Conservation (phyloP, 441 rosid genomes). For the Croton laevigatus region DNA sequence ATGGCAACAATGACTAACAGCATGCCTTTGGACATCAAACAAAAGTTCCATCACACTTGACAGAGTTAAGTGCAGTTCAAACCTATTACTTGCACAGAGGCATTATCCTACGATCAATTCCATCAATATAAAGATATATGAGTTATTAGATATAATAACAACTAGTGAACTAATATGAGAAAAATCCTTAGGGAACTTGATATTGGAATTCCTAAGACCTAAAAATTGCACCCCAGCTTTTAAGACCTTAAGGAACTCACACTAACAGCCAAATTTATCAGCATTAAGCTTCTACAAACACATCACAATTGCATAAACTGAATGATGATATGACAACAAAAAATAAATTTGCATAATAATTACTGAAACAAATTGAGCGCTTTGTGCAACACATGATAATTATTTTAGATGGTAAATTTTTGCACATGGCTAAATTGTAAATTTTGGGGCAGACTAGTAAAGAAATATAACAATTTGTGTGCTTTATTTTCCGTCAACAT, state of each 20-base stretch:
- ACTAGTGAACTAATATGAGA: no score
- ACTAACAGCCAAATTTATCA: neutral
- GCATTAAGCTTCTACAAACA: neutral
- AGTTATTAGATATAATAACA: neutral
- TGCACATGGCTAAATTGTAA: neutral
- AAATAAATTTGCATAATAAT: neutral
- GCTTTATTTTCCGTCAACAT: neutral
- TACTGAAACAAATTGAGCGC: neutral
- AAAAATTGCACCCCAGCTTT: neutral
- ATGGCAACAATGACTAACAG: neutral
- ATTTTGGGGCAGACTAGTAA: neutral
- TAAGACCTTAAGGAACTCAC: neutral
- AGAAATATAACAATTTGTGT: neutral
- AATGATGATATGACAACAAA: neutral
- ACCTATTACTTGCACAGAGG: neutral
- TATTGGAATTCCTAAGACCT: neutral
- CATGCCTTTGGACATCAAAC: neutral
- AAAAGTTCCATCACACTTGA: neutral
- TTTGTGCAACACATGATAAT: neutral
- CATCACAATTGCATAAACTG: neutral
- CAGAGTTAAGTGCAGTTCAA: neutral
- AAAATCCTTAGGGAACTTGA: neutral
- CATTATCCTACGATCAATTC: neutral
- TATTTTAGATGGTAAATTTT: neutral
- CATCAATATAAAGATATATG: neutral